Evolutionary conservation across 129 eudicot species (phyloP), one percentile per base, ranked within the genome.

Genomic region (Ambrosia artemisiifolia): DNA sequence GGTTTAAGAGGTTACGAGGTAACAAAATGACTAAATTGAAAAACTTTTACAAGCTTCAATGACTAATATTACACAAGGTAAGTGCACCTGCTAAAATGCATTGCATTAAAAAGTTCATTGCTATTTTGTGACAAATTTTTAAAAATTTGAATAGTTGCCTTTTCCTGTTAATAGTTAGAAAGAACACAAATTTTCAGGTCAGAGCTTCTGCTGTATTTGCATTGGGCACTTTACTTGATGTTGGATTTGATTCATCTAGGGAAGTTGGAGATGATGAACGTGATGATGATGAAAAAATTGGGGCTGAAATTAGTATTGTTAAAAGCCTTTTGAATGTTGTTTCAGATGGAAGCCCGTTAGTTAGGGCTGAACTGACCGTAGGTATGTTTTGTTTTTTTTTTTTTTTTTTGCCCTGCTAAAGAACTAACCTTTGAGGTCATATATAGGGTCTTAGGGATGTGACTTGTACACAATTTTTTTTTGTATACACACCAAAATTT

Each of bases 141-240:
- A 6, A 24, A 42, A 16, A 73, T 32, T 54, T 55, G 7, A 50
- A 3, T 48, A 6, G 16, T 68, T 14, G n/a, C 16, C 54, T 24
- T n/a, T 68, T 49, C 30, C 43, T 50, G 47, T 66, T 11, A 34
- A 70, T 24, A 11, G 76, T 38, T 36, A 12, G 50, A 34, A 12
- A 13, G 11, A 8, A 17, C 36, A 6, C 55, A 48, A 63, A 35
- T 68, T 81, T 78, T 69, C 86, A 94, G 98, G 99, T 94, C 64
- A 90, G 97, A 61, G 99, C 97, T 69, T 88, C 99, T n/a, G 95
- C 97, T 79, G 92, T 88, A 53, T 94, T 94, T 86, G 99, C 97
- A n/a, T 79, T 94, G 43, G 99, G 99, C 16, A 86, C 95, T 63
- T 56, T 88, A 40, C 96, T 94, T 72, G 92, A 87, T 86, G 86